Evolutionary conservation across 192 early-diverging fungal species (phyloP).

Genomic region (Backusella liffmaniae): DNA sequence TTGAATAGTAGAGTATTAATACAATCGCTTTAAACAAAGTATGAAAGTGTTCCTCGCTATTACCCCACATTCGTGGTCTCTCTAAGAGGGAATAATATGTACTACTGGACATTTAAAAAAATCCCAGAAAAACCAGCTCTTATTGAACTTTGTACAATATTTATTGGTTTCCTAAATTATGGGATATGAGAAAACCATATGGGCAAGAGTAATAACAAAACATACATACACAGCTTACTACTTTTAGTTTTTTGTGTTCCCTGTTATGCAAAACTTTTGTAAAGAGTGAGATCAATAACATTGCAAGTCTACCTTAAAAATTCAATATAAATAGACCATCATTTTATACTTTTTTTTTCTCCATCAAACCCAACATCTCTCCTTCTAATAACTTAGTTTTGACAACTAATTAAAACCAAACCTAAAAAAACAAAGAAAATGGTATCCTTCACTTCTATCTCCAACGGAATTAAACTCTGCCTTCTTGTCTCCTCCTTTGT

Average conservation of each 20-base stretch:
- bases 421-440: neutral
- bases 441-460: slow-evolving; percentile 6
- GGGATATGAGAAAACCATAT: neutral
- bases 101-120: neutral
- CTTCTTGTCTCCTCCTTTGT: neutral
- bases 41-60: neutral
- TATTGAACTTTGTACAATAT: neutral
- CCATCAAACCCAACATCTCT: neutral
- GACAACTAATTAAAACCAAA: neutral
- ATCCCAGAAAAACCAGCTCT: neutral
- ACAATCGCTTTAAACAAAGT: neutral
- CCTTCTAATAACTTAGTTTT: neutral
- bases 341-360: neutral
- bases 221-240: neutral
- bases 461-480: neutral
- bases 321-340: neutral
- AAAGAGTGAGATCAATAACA: neutral
- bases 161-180: slow-evolving; percentile 1
- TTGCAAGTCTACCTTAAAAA: neutral
- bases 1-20: neutral
- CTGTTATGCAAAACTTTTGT: neutral
- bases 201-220: neutral
- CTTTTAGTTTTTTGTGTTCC: neutral
- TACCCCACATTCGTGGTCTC: neutral
- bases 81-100: neutral